phyloP scores from a whole-genome alignment of 108 stramenopile genomes.

The Aurantiochytrium sp. region DNA sequence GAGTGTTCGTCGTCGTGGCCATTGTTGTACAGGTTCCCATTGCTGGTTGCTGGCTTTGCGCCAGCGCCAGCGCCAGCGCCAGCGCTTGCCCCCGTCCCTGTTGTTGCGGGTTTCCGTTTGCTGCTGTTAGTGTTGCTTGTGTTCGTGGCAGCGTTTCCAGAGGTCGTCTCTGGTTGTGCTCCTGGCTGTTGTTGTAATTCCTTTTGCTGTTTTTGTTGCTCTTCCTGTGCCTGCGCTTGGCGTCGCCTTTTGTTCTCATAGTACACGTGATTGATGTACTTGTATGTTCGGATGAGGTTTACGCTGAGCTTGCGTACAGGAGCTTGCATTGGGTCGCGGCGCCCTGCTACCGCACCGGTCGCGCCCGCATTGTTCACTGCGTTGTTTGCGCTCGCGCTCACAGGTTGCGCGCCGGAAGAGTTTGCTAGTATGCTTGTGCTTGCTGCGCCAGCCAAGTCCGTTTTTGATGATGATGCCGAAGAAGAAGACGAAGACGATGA shows the following conservation, averaged over 20 bases:
- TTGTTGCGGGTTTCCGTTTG: background rate
- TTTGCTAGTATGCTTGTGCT: no score
- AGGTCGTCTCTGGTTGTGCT: background rate
- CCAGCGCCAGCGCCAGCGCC: no score
- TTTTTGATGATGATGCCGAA: no score
- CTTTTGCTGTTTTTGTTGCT: background rate
- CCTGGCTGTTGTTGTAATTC: background rate
- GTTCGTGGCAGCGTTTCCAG: background rate
- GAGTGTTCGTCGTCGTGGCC: constrained; percentile 97
- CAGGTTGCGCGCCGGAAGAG: no score
- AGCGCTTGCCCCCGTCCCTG: background rate
- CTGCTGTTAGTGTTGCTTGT: background rate
- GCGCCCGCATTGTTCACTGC: background rate
- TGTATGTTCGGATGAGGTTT: constrained; percentile 83
- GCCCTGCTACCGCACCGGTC: background rate
- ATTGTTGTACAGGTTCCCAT: constrained; percentile 42
- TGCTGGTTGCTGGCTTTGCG: background rate
- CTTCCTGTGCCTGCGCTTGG: background rate
- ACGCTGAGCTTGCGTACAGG: constrained; percentile 63
- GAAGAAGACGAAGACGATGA: no score
- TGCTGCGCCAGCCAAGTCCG: no score
- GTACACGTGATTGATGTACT: constrained; percentile 78
- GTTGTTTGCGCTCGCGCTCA: no score
- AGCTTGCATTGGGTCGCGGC: background rate
- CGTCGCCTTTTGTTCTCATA: constrained; percentile 57